Base-by-base conservation (phyloP, 768 basidiomycete genomes). In the Lentinus brumalis region DNA sequence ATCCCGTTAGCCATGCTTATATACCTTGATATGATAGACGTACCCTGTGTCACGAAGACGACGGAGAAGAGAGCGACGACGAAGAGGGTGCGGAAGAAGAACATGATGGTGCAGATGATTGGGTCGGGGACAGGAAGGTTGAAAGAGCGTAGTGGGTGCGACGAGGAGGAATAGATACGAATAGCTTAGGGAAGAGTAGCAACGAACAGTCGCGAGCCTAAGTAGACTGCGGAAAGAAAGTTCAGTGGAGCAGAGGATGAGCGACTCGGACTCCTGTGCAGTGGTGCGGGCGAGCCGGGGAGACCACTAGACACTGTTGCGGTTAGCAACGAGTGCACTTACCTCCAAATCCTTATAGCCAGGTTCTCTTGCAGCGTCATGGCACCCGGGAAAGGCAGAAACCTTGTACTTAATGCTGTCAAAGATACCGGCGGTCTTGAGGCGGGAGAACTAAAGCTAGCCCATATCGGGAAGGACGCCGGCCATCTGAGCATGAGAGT, bases 61-160 rank as follows among this genome's bases (percentile, higher is more conserved):
- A 68, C 50, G 10, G 66, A 61, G 54, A 50, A 56, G 8, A 59
- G 57, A 11, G 66, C 55, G 30, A 61, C 47, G 54, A 58, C 67
- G 56, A 64, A 68, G 35, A 62, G 62, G 41, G 68, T 60, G 16
- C 62, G 61, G 63, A 62, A 39, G 66, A 67, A 39, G 59, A 42
- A 29, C 62, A 47, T 18, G 57, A 30, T 6, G 55, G 29, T 45
- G 21, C n/a, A 21, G 12, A 8, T 7, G 26, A 4, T 18, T 46
- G 59, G 41, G 56, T 32, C 14, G 59, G 50, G 45, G 56, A 56
- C 31, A 35, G 58, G 47, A 26, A 65, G 50, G 30, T 52, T 52
- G 31, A 63, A 21, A 59, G 65, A 38, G 63, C 54, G 64, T 18
- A 60, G 66, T 57, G 63, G 64, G 35, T 31, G 61, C 56, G 49